Evolutionary conservation across 2,329 filamentous ascomycete genomes (phyloP).

Genomic region (Xylaria multiplex): DNA sequence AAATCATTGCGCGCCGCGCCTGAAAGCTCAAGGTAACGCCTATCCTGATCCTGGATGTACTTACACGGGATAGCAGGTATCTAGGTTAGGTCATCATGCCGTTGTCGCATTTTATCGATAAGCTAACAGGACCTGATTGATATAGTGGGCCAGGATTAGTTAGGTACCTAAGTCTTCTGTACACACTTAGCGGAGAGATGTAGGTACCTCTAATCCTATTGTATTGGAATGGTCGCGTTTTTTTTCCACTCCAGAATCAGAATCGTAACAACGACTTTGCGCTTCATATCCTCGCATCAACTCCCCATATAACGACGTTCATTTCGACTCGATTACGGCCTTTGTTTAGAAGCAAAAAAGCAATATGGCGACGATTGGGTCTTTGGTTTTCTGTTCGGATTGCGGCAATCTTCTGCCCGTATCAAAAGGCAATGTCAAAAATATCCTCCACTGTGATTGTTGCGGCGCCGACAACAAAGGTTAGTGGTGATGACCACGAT

Average conservation of each 20-base stretch:
- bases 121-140: not conserved
- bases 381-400: conserved; percentile 90
- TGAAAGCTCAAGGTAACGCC: conserved; percentile 27
- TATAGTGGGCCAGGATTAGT: too few species aligned
- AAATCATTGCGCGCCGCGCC: conserved; percentile 28
- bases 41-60: not conserved
- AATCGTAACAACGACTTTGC: conserved; percentile 1
- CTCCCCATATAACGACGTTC: not conserved
- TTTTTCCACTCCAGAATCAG: conserved; percentile 13
- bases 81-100: conserved; percentile 6
- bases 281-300: not conserved
- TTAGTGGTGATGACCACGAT: conserved; percentile 52
- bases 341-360: not conserved
- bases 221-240: not conserved
- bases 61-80: not conserved
- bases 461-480: conserved; percentile 88
- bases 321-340: not conserved
- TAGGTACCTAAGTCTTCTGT: too few species aligned
- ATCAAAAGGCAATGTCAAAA: conserved; percentile 79
- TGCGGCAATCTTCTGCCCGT: conserved; percentile 90
- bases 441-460: conserved; percentile 82
- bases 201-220: too few species aligned
- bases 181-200: too few species aligned
- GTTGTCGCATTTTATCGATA: conserved; percentile 28
- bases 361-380: conserved; percentile 87